These are phyloP conservation scores for Trichocomaceae sp. DNA, from an alignment of 2,329 filamentous ascomycete species.

Conservation along the genomic window DNA sequence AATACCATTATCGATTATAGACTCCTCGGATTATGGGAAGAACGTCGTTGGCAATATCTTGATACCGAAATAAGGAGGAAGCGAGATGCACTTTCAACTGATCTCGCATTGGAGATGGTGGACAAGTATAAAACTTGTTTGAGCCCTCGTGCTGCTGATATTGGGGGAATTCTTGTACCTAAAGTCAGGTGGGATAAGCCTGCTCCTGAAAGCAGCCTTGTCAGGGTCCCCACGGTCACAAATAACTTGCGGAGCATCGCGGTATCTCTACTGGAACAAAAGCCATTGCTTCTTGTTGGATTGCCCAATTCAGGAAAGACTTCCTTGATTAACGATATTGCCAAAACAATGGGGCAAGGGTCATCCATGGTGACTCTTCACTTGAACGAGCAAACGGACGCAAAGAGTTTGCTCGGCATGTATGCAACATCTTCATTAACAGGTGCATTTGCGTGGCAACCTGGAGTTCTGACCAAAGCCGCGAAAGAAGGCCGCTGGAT, in stretches of 20 bases:
- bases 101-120: slow-evolving; percentile 21
- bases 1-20: slow-evolving; percentile 68
- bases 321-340: slow-evolving; percentile 72
- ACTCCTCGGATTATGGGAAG: slow-evolving; percentile 62
- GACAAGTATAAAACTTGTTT: slow-evolving; percentile 34
- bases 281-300: slow-evolving; percentile 75
- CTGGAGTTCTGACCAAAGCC: slow-evolving; percentile 88
- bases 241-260: slow-evolving; percentile 67
- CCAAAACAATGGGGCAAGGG: slow-evolving; percentile 69
- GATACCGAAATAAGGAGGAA: slow-evolving; percentile 17
- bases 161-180: slow-evolving; percentile 63
- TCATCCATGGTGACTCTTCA: slow-evolving; percentile 86
- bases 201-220: slow-evolving; percentile 47
- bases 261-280: slow-evolving; percentile 56
- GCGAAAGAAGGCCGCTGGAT: slow-evolving; percentile 94
- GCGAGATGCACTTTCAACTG: slow-evolving; percentile 15
- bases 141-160: slow-evolving; percentile 56
- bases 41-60: slow-evolving; percentile 47
- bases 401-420: slow-evolving; percentile 89
- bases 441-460: slow-evolving; percentile 84
- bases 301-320: slow-evolving; percentile 88
- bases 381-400: slow-evolving; percentile 95
- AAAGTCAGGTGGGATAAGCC: slow-evolving; percentile 47
- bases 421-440: slow-evolving; percentile 85
- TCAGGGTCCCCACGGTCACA: slow-evolving; percentile 66